phyloP scores from a whole-genome alignment of 148 eudicot genomes.

The Chenopodium suecicum region DNA sequence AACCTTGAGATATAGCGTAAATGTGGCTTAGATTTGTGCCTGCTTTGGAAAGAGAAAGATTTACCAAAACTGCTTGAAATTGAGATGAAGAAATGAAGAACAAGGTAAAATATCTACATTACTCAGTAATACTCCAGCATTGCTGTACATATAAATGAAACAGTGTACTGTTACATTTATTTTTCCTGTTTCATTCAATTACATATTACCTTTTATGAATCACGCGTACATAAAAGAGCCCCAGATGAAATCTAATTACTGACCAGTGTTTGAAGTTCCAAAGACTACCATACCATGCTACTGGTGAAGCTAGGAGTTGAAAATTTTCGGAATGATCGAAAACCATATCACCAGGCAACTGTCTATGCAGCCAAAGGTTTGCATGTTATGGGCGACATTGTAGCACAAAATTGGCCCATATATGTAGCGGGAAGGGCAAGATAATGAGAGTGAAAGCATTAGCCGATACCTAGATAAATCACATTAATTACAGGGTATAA shows the following conservation, averaged over 20 bases:
- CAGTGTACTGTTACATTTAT: not conserved
- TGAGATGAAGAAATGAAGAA: not conserved
- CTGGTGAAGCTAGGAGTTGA: not conserved
- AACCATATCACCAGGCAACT: not conserved
- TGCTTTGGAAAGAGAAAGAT: not conserved
- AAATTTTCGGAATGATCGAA: not conserved
- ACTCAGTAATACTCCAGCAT: not conserved
- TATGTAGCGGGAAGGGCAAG: not conserved
- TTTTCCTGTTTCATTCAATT: not conserved
- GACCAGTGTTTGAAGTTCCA: not conserved
- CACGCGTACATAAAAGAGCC: conserved; percentile 4
- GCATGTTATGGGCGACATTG: conserved; percentile 9
- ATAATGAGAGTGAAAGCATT: not conserved
- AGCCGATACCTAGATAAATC: conserved; percentile 13
- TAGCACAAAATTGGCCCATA: conserved; percentile 15
- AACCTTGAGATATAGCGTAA: no score
- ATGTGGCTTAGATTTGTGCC: no score
- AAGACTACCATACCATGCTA: conserved; percentile 1
- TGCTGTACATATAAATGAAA: not conserved
- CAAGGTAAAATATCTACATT: not conserved
- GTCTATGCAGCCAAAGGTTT: not conserved
- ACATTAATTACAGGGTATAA: conserved; percentile 31
- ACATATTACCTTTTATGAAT: not conserved
- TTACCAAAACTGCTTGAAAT: not conserved
- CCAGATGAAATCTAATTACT: not conserved